These are phyloP conservation scores for Cercospora canescens DNA, from an alignment of 2,329 filamentous ascomycete genomes.

Conservation along the genomic window DNA sequence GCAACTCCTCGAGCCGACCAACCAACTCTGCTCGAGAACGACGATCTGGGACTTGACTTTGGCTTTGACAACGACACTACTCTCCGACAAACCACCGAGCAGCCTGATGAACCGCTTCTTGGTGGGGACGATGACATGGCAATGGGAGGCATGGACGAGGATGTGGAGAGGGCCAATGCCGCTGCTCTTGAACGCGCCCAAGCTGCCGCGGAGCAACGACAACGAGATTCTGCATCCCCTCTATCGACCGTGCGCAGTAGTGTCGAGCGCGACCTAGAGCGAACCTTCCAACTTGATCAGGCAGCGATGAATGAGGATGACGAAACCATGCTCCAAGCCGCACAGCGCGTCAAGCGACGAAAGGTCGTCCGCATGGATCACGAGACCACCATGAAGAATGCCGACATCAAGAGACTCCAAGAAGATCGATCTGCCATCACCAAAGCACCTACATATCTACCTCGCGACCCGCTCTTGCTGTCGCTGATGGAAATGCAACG, in stretches of 20 bases:
- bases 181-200: slow-evolving; percentile 46
- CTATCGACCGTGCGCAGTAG: slow-evolving; percentile 55
- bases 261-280: slow-evolving; percentile 63
- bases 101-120: slow-evolving; percentile 24
- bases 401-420: slow-evolving; percentile 83
- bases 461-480: slow-evolving; percentile 81
- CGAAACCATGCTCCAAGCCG: slow-evolving; percentile 59
- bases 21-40: slow-evolving; percentile 57
- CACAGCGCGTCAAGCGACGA: slow-evolving; percentile 73
- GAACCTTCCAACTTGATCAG: slow-evolving; percentile 51
- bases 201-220: slow-evolving; percentile 36
- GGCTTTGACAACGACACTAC: slow-evolving; percentile 38
- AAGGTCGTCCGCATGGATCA: slow-evolving; percentile 81
- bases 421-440: slow-evolving; percentile 83
- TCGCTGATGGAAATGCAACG: slow-evolving; percentile 90
- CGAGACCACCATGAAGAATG: slow-evolving; percentile 73
- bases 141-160: slow-evolving; percentile 45
- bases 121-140: slow-evolving; percentile 40
- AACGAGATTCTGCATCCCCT: slow-evolving; percentile 53
- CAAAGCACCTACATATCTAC: slow-evolving; percentile 78
- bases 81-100: slow-evolving; percentile 23
- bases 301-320: slow-evolving; percentile 42
- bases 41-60: slow-evolving; percentile 54
- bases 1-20: slow-evolving; percentile 61
- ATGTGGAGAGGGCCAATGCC: slow-evolving; percentile 43